Evolutionary conservation across 345 rosid species (phyloP), one percentile per base, ranked within the genome.

Genomic region (Ailanthus altissimus): DNA sequence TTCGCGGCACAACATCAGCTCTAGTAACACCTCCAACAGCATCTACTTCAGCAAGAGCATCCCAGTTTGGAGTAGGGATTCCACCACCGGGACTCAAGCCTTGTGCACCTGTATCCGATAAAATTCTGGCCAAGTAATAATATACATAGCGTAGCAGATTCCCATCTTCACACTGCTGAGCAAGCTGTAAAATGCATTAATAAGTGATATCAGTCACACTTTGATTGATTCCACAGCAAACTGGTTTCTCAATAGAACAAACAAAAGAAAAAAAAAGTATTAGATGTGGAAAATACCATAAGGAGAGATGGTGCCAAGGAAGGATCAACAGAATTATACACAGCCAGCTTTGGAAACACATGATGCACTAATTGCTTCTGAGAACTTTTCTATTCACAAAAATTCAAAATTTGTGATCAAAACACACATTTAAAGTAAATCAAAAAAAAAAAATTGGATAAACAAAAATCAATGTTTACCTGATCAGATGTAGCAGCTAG

Each of bases 41-140:
- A 89, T 94, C 99, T 73, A 97, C 92, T 81, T 94, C 98, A 80
- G 99, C 99, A 47, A 94, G 84, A 60, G 99, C 99, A 88, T 97
- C 99, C 99, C 99, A 97, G 77, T 97, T 97, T 56, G 99, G 99
- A 70, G 99, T 97, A 36, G 99, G 99, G 60, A 97, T 94, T 59
- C 99, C 99, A 80, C 99, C 99, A 60, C 98, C 99, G 43, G 97
- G 88, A 86, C 87, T 96, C 80, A 91, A 80, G 72, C 97, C 97
- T 81, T 92, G 91, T 18, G 90, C 75, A 75, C 97, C 97, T 67
- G 91, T 86, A 77, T 94, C 99, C 2, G 99, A 88, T 80, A 96
- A 83, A 77, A 94, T 96, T 82, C 99, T 91, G 65, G 98, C 99
- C 90, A 96, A 84, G 88, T 94, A 94, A 84, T 96, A 96, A 84